A percentile compares a stretch with the other conserved stretches of the same genome.
Conservation (phyloP, 73 alveolate genomes). For the Tetrahymena thermophila region DNA sequence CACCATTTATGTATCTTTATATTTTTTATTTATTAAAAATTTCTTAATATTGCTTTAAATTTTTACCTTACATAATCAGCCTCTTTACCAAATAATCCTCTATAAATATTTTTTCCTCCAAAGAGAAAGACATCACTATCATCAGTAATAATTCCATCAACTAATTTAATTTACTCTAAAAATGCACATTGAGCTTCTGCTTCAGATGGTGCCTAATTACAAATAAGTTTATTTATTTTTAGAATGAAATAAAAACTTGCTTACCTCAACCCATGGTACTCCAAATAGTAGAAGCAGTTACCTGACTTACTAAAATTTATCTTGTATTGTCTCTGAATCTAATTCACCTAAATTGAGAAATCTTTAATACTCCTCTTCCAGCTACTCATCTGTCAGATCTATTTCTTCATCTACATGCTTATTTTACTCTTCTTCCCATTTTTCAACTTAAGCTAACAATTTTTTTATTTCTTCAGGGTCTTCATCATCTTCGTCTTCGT, state of each 20-base stretch:
- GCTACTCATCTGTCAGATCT: constrained; percentile 2
- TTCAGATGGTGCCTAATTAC: constrained; percentile 62
- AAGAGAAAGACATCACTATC: constrained; percentile 69
- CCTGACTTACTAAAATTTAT: constrained; percentile 50
- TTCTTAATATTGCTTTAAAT: background rate
- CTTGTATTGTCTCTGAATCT: constrained; percentile 28
- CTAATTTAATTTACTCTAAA: constrained; percentile 43
- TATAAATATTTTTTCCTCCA: constrained; percentile 60
- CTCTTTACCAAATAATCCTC: constrained; percentile 52
- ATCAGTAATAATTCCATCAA: constrained; percentile 67
- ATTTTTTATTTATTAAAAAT: background rate
- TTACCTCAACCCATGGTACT: constrained; percentile 53
- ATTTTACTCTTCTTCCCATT: background rate
- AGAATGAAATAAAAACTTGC: background rate
- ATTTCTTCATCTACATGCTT: constrained; percentile 21
- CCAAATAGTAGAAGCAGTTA: constrained; percentile 54
- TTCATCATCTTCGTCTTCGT: background rate
- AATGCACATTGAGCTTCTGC: constrained; percentile 82
- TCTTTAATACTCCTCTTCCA: constrained; percentile 10
- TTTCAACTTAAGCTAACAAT: background rate
- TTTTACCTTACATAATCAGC: background rate
- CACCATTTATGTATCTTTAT: background rate
- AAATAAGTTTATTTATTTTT: background rate
- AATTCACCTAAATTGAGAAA: constrained; percentile 12
- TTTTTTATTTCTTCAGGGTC: background rate